Percentiles rank a stretch among this genome's conserved stretches.
phyloP scores from a whole-genome alignment of 352 stramenopile species.

The Peronospora destructor region DNA sequence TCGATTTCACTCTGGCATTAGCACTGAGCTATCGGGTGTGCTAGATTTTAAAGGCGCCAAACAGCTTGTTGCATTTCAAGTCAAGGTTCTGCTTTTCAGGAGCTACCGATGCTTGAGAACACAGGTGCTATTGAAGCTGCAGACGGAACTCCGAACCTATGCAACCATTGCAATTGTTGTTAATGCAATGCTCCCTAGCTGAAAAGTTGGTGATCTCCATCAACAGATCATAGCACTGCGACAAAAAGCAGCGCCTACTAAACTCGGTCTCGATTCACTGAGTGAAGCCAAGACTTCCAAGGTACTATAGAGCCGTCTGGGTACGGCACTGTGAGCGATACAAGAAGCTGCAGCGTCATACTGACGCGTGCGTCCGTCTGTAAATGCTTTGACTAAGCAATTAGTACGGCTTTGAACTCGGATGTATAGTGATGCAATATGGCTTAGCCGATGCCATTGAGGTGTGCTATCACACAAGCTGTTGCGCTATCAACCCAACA shows the following conservation, averaged over 20 bases:
- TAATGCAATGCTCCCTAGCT: slow-evolving; percentile 35
- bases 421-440: slow-evolving; percentile 11
- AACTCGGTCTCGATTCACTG: slow-evolving; percentile 15
- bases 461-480: slow-evolving; percentile 38
- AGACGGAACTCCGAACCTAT: slow-evolving; percentile 4
- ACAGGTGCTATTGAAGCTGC: slow-evolving; percentile 10
- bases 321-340: slow-evolving; percentile 42
- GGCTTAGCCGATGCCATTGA: slow-evolving; percentile 43
- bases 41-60: slow-evolving; percentile 31
- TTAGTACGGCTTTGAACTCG: slow-evolving; percentile 31
- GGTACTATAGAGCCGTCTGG: slow-evolving; percentile 30
- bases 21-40: slow-evolving; percentile 33
- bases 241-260: slow-evolving; percentile 50
- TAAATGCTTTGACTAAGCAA: slow-evolving; percentile 51
- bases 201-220: slow-evolving; percentile 35
- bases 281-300: slow-evolving; percentile 12
- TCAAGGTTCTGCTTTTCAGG: no score
- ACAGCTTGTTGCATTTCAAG: slow-evolving; percentile 38
- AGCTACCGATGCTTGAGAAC: slow-evolving; percentile 20
- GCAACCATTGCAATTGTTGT: slow-evolving; percentile 35
- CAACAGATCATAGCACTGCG: slow-evolving; percentile 42
- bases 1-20: no score
- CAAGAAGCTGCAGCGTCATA: slow-evolving; percentile 27
- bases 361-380: slow-evolving; percentile 50
- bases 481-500: no score